Base-by-base conservation (phyloP, 495 filamentous ascomycete genomes). In the Jackrogersella minutella region DNA sequence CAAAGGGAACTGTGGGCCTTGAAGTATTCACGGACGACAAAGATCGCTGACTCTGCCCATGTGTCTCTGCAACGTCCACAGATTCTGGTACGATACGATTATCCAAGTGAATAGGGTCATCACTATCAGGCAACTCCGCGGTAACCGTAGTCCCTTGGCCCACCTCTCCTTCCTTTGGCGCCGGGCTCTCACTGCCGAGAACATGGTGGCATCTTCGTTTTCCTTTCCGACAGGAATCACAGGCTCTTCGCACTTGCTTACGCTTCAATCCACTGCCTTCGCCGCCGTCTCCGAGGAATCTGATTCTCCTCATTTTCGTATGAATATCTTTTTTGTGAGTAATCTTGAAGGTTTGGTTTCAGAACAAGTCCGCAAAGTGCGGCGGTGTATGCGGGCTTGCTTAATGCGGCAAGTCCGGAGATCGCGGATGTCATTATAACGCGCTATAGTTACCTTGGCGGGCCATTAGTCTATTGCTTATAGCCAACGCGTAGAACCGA, bases 181-280 rank as follows among this genome's bases (percentile, higher is more conserved):
- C 16, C 31, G 40, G 14, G 19, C 24, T n/a, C 3, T 40, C 54
- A 8, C 22, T 28, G 10, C 30, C 6, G 14, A 14, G 30, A 28
- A 21, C 30, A 49, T 68, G 58, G 30, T 19, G 16, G 33, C 65
- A 59, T 50, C 43, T 59, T 13, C 64, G 64, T 59, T 75, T 73
- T 21, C 65, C 55, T 16, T 47, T 69, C 36, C 71, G 64, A 52
- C 73, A 75, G 6, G 54, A 28, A 24, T 68, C 61, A 26, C 73
- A 75, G 8, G 73, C 73, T 47, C 59, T 50, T 10, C 30, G 41
- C 17, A 62, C 58, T 55, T 73, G 73, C 9, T 56, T 54, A 22
- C 61, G 53, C 46, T 73, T 75, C 34, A 43, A 37, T 16, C 56
- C 58, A 33, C 33, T 44, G 10, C 65, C 63, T 39, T 62, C 65